Conservation (phyloP, 2,329 filamentous ascomycete species). For the Calonectria pseudoturangicola region DNA sequence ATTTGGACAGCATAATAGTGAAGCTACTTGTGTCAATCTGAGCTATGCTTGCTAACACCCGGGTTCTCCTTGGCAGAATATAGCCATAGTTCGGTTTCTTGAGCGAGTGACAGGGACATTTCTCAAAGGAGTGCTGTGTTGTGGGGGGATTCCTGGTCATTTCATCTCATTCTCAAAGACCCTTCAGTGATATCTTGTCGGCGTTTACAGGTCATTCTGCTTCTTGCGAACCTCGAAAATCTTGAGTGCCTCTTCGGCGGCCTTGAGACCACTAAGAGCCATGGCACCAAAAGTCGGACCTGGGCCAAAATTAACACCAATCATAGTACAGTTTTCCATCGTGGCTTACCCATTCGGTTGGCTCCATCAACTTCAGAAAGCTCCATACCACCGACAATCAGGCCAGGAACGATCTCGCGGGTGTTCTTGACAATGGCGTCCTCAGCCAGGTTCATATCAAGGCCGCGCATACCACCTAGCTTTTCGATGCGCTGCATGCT, state of each 20-base stretch:
- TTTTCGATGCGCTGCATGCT: conserved; percentile 89
- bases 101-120: conserved; percentile 44
- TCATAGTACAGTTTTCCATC: background rate
- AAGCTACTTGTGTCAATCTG: conserved; percentile 10
- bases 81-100: background rate
- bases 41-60: conserved; percentile 1
- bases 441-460: conserved; percentile 94
- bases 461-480: conserved; percentile 92
- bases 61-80: background rate
- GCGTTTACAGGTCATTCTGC: conserved; percentile 78
- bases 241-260: conserved; percentile 88
- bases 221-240: conserved; percentile 86
- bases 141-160: conserved; percentile 13
- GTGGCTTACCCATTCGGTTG: conserved; percentile 84
- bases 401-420: conserved; percentile 88
- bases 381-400: conserved; percentile 97
- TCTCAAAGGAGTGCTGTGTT: conserved; percentile 43
- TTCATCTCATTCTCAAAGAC: background rate
- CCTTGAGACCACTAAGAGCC: conserved; percentile 91
- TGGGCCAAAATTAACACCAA: conserved; percentile 44
- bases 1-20: conserved; percentile 7
- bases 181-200: background rate
- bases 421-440: conserved; percentile 96
- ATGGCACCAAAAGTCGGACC: conserved; percentile 91
- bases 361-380: conserved; percentile 92